Evolutionary conservation across 2,329 filamentous ascomycete genomes (phyloP), one percentile per base, ranked within the genome.

Genomic region (Microcyclospora tardicrescens): DNA sequence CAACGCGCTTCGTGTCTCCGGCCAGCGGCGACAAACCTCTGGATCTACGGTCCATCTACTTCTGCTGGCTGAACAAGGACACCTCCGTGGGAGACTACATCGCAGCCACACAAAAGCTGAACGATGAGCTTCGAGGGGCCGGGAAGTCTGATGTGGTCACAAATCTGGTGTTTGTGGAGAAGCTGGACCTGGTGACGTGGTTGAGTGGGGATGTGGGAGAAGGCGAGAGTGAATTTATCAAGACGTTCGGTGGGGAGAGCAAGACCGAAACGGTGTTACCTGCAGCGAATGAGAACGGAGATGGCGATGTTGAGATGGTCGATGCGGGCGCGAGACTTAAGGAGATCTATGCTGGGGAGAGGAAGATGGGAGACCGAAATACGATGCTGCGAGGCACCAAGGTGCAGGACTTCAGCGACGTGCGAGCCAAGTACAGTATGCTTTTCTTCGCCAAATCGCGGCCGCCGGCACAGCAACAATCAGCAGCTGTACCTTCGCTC

Each of bases 61-160:
- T 96, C 58, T 86, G 86, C 40, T 98, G 86, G 85, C 71, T 84
- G 54, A 93, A 95, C 64, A 85, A 86, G 61, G 89, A 96, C 65
- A 77, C 81, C 39, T 77, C 81, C 39, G 86, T 93, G 49, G 82
- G 84, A 10, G 85, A 93, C 52, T 96, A 96, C 71, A 91, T 95
- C 62, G 76, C 81, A 16, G 80, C 81, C 0, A 83, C 84, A 11
- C 79, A 82, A 52, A 72, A 78, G 49, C 71, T 96, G 40, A 93
- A 93, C 58, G 79, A 84, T 36, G 78, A 85, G 55, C 69, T 95
- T 16, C 44, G 50, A 27, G 37, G 44, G 24, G 52, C 58, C 30
- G 76, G 73, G 13, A 69, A 69, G 10, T 67, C 68, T 14, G 79
- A 79, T 40, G 76, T 77, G 49, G 84, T 95, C 16, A 81, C 87